A percentile compares a stretch with the other conserved stretches of the same genome.
Evolutionary conservation across 2,329 filamentous ascomycete species (phyloP).

Genomic region (Colletotrichum musicola): DNA sequence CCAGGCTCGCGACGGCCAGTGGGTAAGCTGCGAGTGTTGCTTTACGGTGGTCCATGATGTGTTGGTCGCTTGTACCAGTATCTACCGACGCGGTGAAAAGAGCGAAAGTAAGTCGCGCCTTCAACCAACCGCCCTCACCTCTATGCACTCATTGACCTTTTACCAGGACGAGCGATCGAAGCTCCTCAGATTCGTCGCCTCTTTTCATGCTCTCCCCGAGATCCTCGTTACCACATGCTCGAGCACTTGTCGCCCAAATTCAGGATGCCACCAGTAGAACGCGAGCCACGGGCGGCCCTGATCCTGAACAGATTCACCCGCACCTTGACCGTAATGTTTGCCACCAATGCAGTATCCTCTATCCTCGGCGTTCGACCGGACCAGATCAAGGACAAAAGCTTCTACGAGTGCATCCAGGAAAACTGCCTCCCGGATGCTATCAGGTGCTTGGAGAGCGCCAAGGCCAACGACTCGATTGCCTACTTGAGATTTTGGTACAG

Average conservation of each 20-base stretch:
- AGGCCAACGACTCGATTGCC: slow-evolving; percentile 91
- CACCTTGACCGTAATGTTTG: slow-evolving; percentile 87
- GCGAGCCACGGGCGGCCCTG: slow-evolving; percentile 85
- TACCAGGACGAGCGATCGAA: slow-evolving; percentile 76
- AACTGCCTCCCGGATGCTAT: slow-evolving; percentile 83
- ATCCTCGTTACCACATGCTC: slow-evolving; percentile 91
- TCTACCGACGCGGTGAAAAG: slow-evolving; percentile 77
- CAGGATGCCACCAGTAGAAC: slow-evolving; percentile 70
- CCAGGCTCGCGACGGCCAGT: slow-evolving; percentile 75
- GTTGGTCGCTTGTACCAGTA: slow-evolving; percentile 84
- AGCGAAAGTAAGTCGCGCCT: slow-evolving; percentile 74
- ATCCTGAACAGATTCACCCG: slow-evolving; percentile 90
- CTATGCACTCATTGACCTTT: not conserved
- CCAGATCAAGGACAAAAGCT: slow-evolving; percentile 80
- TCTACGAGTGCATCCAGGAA: slow-evolving; percentile 88
- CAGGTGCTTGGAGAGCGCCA: slow-evolving; percentile 84
- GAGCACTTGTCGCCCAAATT: slow-evolving; percentile 88
- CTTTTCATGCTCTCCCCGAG: slow-evolving; percentile 84
- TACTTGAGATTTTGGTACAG: slow-evolving; percentile 89
- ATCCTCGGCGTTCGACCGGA: slow-evolving; percentile 80
- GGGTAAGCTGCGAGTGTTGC: slow-evolving; percentile 87
- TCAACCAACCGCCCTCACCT: not conserved
- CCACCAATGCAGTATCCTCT: slow-evolving; percentile 80
- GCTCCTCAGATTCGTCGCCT: slow-evolving; percentile 83
- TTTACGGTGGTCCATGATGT: slow-evolving; percentile 92